Evolutionary conservation across 1,139 yeast species (phyloP), one percentile per base, ranked within the genome.

Genomic region (Saccharomycopsis crataegensis): DNA sequence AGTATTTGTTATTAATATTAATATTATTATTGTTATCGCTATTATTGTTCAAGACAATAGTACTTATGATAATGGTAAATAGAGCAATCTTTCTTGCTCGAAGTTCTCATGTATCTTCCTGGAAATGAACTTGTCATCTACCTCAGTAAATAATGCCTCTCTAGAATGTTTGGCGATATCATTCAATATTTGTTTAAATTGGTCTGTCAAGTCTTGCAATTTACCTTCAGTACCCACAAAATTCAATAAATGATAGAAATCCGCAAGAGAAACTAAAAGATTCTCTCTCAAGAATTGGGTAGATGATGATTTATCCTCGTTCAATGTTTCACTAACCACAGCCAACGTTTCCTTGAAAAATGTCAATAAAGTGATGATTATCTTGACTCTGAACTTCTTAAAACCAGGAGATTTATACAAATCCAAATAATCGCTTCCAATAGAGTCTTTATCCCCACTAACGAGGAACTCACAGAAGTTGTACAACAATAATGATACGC

Each of bases 51-150:
- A 22, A 22, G 28, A 22, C 4, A 22, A 22, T 22, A 22, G 28
- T 2, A 22, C 28, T 22, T 22, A 22, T 22, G 28, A 22, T 22
- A 53, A 42, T 9, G 56, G 56, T n/a, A 53, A 43, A 41, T 46
- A 53, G 33, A 53, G 44, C 33, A 53, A 46, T 36, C 36, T 50
- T 17, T 34, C 47, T 48, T 49, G 56, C 6, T 49, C 43, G 38
- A 34, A 53, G 28, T 44, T 14, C 7, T 53, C 53, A 11, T 31
- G 16, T 8, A 53, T 36, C 37, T 46, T 50, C 33, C 40, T 48
- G 11, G 36, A 12, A n/a, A 53, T 42, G 33, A 53, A 50, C 31
- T 46, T 46, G 11, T 16, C 48, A 17, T 53, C 53, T 4, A 53
- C 41, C 7, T 31, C 36, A 3, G 50, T 37, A 12, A 53, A 42